Percentiles rank a stretch among this genome's conserved stretches.
These are phyloP conservation scores for Syncephalastrum racemosum DNA, from an alignment of 371 early-diverging fungal species.

Conservation along the genomic window DNA sequence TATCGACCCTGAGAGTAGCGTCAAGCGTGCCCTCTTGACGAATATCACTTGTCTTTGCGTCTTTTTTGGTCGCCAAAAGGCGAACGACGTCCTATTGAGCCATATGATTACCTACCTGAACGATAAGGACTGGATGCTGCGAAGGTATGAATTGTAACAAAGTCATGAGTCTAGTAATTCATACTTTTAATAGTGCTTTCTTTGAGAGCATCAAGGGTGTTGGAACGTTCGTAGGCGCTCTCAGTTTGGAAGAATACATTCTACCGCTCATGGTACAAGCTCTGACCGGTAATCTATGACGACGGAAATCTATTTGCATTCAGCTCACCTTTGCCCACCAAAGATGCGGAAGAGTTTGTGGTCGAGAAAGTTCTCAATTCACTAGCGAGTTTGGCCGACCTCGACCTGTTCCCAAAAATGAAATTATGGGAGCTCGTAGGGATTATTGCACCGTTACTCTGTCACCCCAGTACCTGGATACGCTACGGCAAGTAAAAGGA, in stretches of 20 bases:
- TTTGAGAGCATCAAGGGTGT: slow-evolving; percentile 90
- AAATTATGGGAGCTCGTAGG: slow-evolving; percentile 73
- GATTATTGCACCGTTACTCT: slow-evolving; percentile 70
- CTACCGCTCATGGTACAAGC: slow-evolving; percentile 92
- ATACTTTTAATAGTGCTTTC: slow-evolving; percentile 67
- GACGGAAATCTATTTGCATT: neutral
- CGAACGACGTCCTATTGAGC: slow-evolving; percentile 81
- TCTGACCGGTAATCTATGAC: slow-evolving; percentile 62
- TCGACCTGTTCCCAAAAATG: slow-evolving; percentile 83
- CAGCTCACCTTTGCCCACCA: neutral
- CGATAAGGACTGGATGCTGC: slow-evolving; percentile 88
- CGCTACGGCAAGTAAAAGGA: slow-evolving; percentile 53
- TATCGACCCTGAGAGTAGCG: slow-evolving; percentile 68
- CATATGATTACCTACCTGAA: slow-evolving; percentile 96
- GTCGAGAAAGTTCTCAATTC: slow-evolving; percentile 86
- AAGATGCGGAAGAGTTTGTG: slow-evolving; percentile 88
- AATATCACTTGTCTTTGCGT: slow-evolving; percentile 80
- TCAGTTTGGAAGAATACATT: slow-evolving; percentile 88
- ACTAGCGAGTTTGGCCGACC: slow-evolving; percentile 77
- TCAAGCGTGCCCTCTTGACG: slow-evolving; percentile 75
- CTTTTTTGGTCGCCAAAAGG: slow-evolving; percentile 81
- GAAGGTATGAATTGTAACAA: slow-evolving; percentile 53
- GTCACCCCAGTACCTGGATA: slow-evolving; percentile 86
- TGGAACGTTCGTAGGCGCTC: slow-evolving; percentile 83
- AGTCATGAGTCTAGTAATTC: neutral